Evolutionary conservation across 768 basidiomycete species (phyloP), one percentile per base, ranked within the genome.

Genomic region (Suillus brevipes): DNA sequence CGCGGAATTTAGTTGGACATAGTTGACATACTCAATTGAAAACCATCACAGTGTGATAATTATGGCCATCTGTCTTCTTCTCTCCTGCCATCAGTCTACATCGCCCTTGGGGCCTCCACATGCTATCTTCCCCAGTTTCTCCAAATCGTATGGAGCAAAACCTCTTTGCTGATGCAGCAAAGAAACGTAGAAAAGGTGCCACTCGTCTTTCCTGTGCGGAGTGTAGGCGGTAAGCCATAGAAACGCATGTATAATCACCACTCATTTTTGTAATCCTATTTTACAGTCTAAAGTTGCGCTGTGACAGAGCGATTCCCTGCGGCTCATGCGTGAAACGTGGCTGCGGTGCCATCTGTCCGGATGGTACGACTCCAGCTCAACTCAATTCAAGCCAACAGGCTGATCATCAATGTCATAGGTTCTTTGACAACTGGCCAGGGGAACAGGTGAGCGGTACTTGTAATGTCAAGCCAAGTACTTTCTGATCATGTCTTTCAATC

Each of bases 381-480:
- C 23, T 66, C 62, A 52, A 61, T 42, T 23, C 40, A 64, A 66
- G 64, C 61, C 64, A 66, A 59, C 70, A 63, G 66, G 65, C 66
- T 71, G 60, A 71, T 71, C 61, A 60, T 60, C 37, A 53, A 65
- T 53, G 28, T 38, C 16, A 36, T 80, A 91, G 90, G 90, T 60
- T 91, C 90, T 13, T 78, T 92, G 53, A 92, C 90, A 12, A 92
- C 91, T 56, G 91, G 91, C 9, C 88, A 91, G 75, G 91, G 91
- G 18, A 92, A 91, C 81, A 85, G 89, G 90, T 89, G 69, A 57
- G 79, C 71, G 37, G 66, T 61, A 40, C 34, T 23, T 38, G 2
- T 45, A 0, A 58, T 58, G 60, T 31, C 18, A 0, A 23, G 60
- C 25, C 52, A 4, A 47, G 50, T 34, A 42, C 56, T 28, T 14